Evolutionary conservation across 106 monocot species (phyloP).

Genomic region (Apostasia ramifera): DNA sequence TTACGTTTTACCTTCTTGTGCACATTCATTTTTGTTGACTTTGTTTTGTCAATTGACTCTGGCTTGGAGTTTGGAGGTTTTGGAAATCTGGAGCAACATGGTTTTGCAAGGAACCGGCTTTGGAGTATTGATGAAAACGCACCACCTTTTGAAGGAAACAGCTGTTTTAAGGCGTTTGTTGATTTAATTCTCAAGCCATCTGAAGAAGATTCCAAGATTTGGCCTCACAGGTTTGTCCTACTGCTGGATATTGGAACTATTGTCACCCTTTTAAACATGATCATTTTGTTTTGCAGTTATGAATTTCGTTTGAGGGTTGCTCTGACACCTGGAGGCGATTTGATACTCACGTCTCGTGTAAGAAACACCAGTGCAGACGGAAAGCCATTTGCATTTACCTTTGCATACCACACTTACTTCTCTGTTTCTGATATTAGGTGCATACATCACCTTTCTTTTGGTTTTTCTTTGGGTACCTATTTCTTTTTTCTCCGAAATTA

Average conservation of each 20-base stretch:
- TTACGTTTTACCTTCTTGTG: neutral
- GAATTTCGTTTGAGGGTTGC: conserved; percentile 71
- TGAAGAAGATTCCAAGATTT: conserved; percentile 55
- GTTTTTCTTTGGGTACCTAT: neutral
- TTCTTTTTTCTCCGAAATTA: neutral
- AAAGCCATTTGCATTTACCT: conserved; percentile 79
- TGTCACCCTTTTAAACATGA: neutral
- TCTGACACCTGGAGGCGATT: conserved; percentile 63
- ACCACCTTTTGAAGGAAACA: conserved; percentile 45
- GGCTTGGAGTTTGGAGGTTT: conserved; percentile 28
- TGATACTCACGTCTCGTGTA: conserved; percentile 72
- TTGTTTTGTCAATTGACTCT: neutral
- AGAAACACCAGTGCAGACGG: conserved; percentile 65
- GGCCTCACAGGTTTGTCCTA: conserved; percentile 59
- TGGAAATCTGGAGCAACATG: conserved; percentile 53
- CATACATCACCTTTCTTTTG: neutral
- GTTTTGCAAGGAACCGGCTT: conserved; percentile 51
- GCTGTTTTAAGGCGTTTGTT: conserved; percentile 35
- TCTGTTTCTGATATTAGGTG: conserved; percentile 86
- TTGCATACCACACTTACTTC: conserved; percentile 77
- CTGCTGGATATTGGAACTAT: neutral
- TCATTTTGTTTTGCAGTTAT: conserved; percentile 27
- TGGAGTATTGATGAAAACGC: conserved; percentile 61
- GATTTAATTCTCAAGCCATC: conserved; percentile 60
- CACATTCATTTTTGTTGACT: neutral